Base-by-base conservation (phyloP, 768 basidiomycete species). In the Clitopilus passeckerianus region DNA sequence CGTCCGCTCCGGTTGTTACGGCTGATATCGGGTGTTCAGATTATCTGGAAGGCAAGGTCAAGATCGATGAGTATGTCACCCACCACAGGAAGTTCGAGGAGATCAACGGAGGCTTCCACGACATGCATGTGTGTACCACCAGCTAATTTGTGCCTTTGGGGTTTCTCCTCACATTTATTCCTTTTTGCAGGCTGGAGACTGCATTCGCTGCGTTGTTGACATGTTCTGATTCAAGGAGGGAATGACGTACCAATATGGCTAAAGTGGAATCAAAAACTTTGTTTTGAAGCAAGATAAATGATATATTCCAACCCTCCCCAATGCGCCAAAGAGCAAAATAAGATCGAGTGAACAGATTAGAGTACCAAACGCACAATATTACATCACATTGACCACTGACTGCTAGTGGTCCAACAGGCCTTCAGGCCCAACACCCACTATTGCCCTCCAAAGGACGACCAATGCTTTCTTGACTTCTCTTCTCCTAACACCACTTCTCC, bases 21-120 rank as follows among this genome's bases (percentile, higher is more conserved):
- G 37, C 46, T 20, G 9, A 18, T 35, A 18, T 57, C n/a, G n/a
- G 60, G 22, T 60, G 57, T 54, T 16, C 67, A 90, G 93, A 94
- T 64, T 96, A 95, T 73, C 81, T 95, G 60, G 71, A 78, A 16
- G 91, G 91, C 58, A 87, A 81, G 64, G 77, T 96, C 67, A 93
- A 89, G 76, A 86, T 99, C 56, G 95, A 99, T 70, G 93, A 98
- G 72, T 99, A 96, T 72, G 89, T 98, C 60, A 96, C 96, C 53
- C 96, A 98, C 75, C 78, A 84, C 65, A 83, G 87, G 66, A 82
- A 75, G 43, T 77, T 95, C 34, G 79, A 75, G 23, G 87, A 91
- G 6, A 90, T 95, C 70, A 92, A 92, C 73, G 79, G 86, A 54
- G 93, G 93, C 20, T 98, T 99, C 80, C 79, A 89, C 59, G 92